Conservation (phyloP, 129 eudicot species). For the Gnaphalium uliginosum region DNA sequence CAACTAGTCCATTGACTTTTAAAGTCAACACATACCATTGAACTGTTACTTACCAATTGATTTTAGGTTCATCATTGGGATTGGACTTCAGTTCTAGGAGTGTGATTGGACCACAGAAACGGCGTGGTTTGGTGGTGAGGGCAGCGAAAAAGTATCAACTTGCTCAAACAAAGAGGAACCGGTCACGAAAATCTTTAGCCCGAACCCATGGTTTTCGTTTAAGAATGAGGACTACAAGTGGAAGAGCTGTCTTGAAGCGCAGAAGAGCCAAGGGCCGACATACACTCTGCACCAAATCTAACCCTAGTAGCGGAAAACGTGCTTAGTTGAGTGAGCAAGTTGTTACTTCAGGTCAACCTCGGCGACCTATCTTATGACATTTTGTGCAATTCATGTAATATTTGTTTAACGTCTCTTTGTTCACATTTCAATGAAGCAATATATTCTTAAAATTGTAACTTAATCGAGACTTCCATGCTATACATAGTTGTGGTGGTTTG, state of each 20-base stretch:
- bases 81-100: slow-evolving; percentile 41
- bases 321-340: slow-evolving; percentile 33
- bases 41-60: slow-evolving; percentile 2
- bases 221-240: slow-evolving; percentile 85
- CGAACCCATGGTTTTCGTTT: slow-evolving; percentile 85
- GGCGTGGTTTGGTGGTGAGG: slow-evolving; percentile 73
- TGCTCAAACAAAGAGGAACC: slow-evolving; percentile 91
- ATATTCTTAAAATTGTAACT: slow-evolving; percentile 19
- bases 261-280: slow-evolving; percentile 94
- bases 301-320: slow-evolving; percentile 77
- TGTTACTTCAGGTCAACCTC: slow-evolving; percentile 29
- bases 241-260: slow-evolving; percentile 76
- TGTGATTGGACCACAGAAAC: slow-evolving; percentile 32
- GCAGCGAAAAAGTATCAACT: slow-evolving; percentile 64
- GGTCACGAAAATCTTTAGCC: slow-evolving; percentile 92
- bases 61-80: slow-evolving; percentile 75
- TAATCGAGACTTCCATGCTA: neutral
- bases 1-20: neutral
- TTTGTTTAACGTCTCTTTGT: slow-evolving; percentile 23
- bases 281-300: slow-evolving; percentile 79
- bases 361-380: slow-evolving; percentile 18
- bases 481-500: neutral
- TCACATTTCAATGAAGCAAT: slow-evolving; percentile 14
- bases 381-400: slow-evolving; percentile 35
- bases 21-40: neutral